Conservation (phyloP, 306 rosid genomes). For the Cucumis hystrix region DNA sequence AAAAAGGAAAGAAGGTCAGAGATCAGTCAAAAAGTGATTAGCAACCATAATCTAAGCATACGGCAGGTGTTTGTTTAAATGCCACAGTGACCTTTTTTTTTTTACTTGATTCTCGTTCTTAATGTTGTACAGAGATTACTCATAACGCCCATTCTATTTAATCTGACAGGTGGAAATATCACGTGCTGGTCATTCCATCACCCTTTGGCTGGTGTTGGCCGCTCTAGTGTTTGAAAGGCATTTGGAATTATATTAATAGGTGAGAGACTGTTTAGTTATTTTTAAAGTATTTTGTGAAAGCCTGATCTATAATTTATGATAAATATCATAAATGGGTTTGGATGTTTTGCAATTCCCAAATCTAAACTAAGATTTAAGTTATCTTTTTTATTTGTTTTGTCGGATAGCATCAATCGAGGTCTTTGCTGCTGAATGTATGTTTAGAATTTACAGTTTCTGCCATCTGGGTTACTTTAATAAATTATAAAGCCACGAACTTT, state of each 20-base stretch:
- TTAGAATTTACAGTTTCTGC: background rate
- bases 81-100: background rate
- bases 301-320: background rate
- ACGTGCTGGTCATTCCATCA: background rate
- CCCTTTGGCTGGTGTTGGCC: background rate
- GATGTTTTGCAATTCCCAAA: background rate
- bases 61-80: background rate
- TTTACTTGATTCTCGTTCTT: background rate
- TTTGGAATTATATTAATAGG: background rate
- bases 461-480: background rate
- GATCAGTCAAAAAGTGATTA: slow-evolving; percentile 3
- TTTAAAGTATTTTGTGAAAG: background rate
- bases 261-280: background rate
- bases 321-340: background rate
- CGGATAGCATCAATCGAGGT: background rate
- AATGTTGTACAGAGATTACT: background rate
- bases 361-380: background rate
- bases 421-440: background rate
- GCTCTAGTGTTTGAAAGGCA: background rate
- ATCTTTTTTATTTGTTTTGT: background rate
- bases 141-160: background rate
- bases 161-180: background rate
- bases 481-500: background rate
- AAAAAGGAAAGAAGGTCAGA: background rate
- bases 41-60: background rate